phyloP scores from a whole-genome alignment of 192 early-diverging fungal species.

The Podila epicladia region DNA sequence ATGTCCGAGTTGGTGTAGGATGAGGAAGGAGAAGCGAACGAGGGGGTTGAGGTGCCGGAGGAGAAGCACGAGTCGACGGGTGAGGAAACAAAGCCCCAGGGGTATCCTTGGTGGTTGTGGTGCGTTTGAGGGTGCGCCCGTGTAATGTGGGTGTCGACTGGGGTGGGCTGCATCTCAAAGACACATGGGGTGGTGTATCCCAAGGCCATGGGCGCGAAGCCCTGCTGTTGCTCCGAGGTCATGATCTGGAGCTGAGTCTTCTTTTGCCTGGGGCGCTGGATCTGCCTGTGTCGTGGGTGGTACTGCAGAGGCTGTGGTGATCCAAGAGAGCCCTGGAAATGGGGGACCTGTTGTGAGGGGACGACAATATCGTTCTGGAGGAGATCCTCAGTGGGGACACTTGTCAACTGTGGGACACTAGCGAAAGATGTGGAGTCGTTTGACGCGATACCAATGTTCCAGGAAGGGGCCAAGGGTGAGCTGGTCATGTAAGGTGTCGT shows the following conservation, averaged over 20 bases:
- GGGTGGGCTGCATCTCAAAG: neutral
- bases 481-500: neutral
- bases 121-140: slow-evolving; percentile 9
- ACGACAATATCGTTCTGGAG: neutral
- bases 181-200: neutral
- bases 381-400: neutral
- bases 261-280: slow-evolving; percentile 22
- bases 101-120: slow-evolving; percentile 2
- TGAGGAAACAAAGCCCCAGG: slow-evolving; percentile 38
- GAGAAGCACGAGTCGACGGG: slow-evolving; percentile 45
- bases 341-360: neutral
- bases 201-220: neutral
- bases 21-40: slow-evolving; percentile 37
- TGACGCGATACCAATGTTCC: neutral
- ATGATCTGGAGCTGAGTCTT: slow-evolving; percentile 30
- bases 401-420: neutral
- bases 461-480: neutral
- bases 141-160: slow-evolving; percentile 27
- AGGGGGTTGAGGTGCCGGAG: slow-evolving; percentile 23
- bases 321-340: neutral
- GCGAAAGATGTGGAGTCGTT: neutral
- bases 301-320: slow-evolving; percentile 22
- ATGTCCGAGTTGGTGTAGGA: slow-evolving; percentile 36
- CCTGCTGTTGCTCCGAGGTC: slow-evolving; percentile 1
- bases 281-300: slow-evolving; percentile 25